These are phyloP conservation scores for Dianthus caryophyllus DNA, from an alignment of 148 eudicot species.

Conservation along the genomic window DNA sequence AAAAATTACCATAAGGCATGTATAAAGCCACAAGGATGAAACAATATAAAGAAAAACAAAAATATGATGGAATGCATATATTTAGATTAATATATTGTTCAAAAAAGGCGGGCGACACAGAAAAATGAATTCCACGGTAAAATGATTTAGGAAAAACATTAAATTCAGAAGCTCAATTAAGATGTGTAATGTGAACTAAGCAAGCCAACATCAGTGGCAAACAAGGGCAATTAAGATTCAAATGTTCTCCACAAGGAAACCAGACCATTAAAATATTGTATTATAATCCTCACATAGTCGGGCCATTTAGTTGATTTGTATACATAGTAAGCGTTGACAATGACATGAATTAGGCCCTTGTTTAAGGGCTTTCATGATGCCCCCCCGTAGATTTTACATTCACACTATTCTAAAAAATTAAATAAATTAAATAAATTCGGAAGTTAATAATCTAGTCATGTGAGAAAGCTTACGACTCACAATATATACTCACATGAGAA, in stretches of 20 bases:
- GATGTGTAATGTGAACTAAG: conserved; percentile 23
- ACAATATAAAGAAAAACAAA: too few relatives aligned
- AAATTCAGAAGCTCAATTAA: conserved; percentile 9
- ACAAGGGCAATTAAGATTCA: conserved; percentile 11
- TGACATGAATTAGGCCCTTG: background rate
- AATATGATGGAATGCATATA: too few relatives aligned
- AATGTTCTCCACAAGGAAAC: conserved; percentile 28
- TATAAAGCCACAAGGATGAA: too few relatives aligned
- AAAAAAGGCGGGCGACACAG: background rate
- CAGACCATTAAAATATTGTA: conserved; percentile 3
- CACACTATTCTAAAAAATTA: background rate
- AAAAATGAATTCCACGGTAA: background rate
- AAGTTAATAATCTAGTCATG: too few relatives aligned
- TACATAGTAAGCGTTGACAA: background rate
- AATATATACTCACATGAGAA: too few relatives aligned
- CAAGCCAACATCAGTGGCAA: conserved; percentile 20
- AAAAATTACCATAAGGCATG: too few relatives aligned
- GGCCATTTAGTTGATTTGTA: conserved; percentile 8
- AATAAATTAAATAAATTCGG: too few relatives aligned
- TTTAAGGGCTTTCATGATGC: background rate
- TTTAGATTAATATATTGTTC: background rate
- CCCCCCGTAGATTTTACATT: background rate
- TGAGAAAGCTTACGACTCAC: too few relatives aligned
- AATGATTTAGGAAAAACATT: conserved; percentile 18
- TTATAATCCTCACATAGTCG: conserved; percentile 14